Percentiles rank a stretch among this genome's conserved stretches.
These are phyloP conservation scores for Candida nitratophila DNA, from an alignment of 805 yeast species.

Conservation along the genomic window DNA sequence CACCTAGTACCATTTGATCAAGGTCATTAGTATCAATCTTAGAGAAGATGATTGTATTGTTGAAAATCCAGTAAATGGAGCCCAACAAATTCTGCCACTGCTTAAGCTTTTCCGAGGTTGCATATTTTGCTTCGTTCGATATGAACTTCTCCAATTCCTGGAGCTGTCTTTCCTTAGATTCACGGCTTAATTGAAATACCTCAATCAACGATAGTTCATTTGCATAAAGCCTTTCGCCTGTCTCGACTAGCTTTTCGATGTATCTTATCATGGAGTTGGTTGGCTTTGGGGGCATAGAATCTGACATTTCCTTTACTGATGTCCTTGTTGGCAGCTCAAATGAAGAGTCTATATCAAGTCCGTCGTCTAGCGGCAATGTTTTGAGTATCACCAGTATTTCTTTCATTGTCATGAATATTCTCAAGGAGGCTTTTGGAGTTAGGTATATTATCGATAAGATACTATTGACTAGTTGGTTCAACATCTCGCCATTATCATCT, in stretches of 20 bases:
- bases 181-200: slow-evolving; percentile 13
- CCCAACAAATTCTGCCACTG: slow-evolving; percentile 19
- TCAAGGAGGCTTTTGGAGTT: slow-evolving; percentile 18
- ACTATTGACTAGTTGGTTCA: slow-evolving; percentile 10
- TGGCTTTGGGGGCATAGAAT: slow-evolving; percentile 5
- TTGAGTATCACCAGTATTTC: too few relatives aligned
- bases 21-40: slow-evolving; percentile 14
- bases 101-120: slow-evolving; percentile 7
- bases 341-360: background rate
- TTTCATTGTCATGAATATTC: slow-evolving; percentile 16
- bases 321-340: background rate
- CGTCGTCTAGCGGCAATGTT: slow-evolving; percentile 6
- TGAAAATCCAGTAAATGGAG: slow-evolving; percentile 22
- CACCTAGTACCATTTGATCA: slow-evolving; percentile 14
- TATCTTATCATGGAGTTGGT: slow-evolving; percentile 5
- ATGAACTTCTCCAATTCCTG: slow-evolving; percentile 19
- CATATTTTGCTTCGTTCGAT: slow-evolving; percentile 11
- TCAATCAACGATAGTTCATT: slow-evolving; percentile 20
- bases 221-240: slow-evolving; percentile 21
- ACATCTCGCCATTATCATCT: background rate
- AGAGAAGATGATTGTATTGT: slow-evolving; percentile 18
- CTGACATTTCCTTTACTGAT: slow-evolving; percentile 2
- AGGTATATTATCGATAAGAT: slow-evolving; percentile 17
- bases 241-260: slow-evolving; percentile 15
- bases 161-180: slow-evolving; percentile 12